These are phyloP conservation scores for Akanthomyces uredinophilus DNA, from an alignment of 2,329 filamentous ascomycete genomes.

Conservation along the genomic window DNA sequence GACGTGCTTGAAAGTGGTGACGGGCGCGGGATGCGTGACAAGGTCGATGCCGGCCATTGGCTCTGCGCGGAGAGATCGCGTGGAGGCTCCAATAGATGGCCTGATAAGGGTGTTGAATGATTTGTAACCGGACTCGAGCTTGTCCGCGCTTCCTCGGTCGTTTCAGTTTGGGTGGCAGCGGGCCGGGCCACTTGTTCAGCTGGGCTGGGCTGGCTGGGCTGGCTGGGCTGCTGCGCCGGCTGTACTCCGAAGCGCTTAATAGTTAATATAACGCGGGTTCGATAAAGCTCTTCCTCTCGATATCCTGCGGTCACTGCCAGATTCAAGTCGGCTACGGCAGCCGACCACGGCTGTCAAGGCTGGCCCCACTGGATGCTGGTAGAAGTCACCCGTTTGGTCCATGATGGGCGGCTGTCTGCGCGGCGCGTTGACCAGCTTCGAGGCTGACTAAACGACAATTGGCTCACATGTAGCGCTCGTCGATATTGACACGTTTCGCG, in stretches of 20 bases:
- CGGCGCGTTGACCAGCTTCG: background rate
- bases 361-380: background rate
- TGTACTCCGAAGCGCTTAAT: too few species aligned
- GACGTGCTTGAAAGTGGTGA: slow-evolving; percentile 3
- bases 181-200: background rate
- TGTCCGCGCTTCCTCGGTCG: background rate
- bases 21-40: background rate
- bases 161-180: background rate
- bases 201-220: too few species aligned
- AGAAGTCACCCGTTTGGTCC: background rate
- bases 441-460: background rate
- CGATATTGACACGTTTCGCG: background rate
- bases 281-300: background rate
- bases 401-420: background rate
- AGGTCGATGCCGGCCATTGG: slow-evolving; percentile 5
- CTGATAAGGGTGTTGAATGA: background rate
- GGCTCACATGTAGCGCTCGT: background rate
- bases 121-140: background rate
- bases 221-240: too few species aligned
- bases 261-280: background rate
- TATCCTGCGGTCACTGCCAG: background rate
- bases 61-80: background rate
- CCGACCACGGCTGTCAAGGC: background rate
- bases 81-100: background rate
- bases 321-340: background rate